These are phyloP conservation scores for Orychophragmus violaceus DNA, from an alignment of 345 rosid genomes.

Conservation along the genomic window DNA sequence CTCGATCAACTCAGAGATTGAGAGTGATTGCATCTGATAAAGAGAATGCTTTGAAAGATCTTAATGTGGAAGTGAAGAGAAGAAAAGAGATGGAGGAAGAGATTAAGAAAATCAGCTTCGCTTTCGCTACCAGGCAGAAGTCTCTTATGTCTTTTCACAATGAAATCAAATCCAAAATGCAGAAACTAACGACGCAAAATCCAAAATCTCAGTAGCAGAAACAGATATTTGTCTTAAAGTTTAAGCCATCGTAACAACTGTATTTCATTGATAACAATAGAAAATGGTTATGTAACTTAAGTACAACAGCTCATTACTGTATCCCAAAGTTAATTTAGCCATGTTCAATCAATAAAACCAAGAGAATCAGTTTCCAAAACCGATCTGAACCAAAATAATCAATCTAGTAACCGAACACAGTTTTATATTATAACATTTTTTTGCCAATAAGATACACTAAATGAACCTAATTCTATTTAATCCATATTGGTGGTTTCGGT, in stretches of 20 bases:
- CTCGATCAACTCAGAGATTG: slow-evolving; percentile 45
- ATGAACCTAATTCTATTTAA: too few relatives aligned
- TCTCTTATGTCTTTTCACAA: slow-evolving; percentile 49
- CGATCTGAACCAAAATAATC: background rate
- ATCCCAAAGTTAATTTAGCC: background rate
- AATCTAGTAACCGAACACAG: background rate
- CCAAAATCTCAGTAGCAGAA: slow-evolving; percentile 23
- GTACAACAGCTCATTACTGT: background rate
- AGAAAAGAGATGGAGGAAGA: slow-evolving; percentile 63
- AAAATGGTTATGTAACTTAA: background rate
- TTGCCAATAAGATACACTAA: too few relatives aligned
- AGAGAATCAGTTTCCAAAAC: background rate
- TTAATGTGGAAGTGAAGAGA: slow-evolving; percentile 50
- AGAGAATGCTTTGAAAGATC: slow-evolving; percentile 57
- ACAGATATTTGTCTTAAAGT: background rate
- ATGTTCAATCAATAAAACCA: background rate
- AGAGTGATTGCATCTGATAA: slow-evolving; percentile 38
- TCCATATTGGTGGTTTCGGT: too few relatives aligned
- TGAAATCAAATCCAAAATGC: slow-evolving; percentile 57
- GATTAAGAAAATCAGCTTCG: slow-evolving; percentile 56
- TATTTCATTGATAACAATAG: background rate
- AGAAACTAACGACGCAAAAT: slow-evolving; percentile 43
- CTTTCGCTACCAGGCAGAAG: slow-evolving; percentile 55
- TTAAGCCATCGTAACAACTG: background rate
- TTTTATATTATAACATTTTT: too few relatives aligned